Conservation (phyloP, 371 early-diverging fungal species). For the Thermomucor indicae-seudaticae region DNA sequence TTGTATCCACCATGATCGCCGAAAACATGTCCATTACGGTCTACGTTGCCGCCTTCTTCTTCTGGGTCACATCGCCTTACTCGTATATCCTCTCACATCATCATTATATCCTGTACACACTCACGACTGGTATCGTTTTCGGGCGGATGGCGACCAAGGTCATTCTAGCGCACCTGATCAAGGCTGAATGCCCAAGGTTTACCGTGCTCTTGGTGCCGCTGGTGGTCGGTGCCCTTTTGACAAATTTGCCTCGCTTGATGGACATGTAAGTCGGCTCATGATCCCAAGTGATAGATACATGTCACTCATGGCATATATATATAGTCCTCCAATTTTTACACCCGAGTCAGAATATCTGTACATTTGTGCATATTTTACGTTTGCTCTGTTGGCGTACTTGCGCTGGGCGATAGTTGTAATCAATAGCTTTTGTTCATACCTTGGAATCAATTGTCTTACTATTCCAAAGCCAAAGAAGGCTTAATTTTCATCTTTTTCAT, state of each 20-base stretch:
- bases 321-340: conserved; percentile 63
- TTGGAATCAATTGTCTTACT: conserved; percentile 81
- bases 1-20: conserved; percentile 52
- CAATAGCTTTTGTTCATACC: conserved; percentile 78
- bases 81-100: conserved; percentile 60
- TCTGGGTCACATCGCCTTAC: conserved; percentile 70
- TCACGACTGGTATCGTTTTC: conserved; percentile 78
- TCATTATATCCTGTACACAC: conserved; percentile 68
- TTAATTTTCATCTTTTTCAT: too few species aligned
- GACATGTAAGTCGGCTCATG: conserved; percentile 30
- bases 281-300: not conserved
- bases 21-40: conserved; percentile 63
- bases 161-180: conserved; percentile 84
- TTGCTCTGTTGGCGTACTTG: conserved; percentile 72
- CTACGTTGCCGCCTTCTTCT: conserved; percentile 49
- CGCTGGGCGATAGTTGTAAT: conserved; percentile 88
- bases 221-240: conserved; percentile 65
- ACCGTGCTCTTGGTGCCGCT: conserved; percentile 74
- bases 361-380: conserved; percentile 65
- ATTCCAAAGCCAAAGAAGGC: conserved; percentile 52
- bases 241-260: conserved; percentile 51
- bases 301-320: not conserved
- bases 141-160: conserved; percentile 89
- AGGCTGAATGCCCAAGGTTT: conserved; percentile 72
- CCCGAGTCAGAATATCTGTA: conserved; percentile 65